Evolutionary conservation across 805 yeast genomes (phyloP).

Genomic region (Nakazawaea wyomingensis): DNA sequence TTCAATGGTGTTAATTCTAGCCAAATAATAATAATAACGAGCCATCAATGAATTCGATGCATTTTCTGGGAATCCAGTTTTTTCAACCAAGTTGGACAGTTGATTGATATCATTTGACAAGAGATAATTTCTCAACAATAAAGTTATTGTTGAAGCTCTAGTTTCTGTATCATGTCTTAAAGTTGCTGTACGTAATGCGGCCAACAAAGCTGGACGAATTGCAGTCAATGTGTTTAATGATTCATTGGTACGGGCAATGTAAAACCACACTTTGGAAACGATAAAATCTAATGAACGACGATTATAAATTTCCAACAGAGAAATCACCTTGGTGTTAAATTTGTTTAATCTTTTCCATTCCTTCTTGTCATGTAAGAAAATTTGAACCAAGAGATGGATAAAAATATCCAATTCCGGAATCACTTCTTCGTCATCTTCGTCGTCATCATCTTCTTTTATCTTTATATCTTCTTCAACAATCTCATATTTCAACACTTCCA

Average conservation of each 20-base stretch:
- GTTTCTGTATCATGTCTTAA: conserved; percentile 91
- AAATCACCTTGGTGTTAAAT: conserved; percentile 49
- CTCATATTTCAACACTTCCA: conserved; percentile 24
- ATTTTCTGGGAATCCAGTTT: conserved; percentile 79
- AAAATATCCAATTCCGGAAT: conserved; percentile 80
- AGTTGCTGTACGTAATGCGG: conserved; percentile 80
- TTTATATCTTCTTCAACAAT: too few species aligned
- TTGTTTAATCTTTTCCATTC: conserved; percentile 43
- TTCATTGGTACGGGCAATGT: conserved; percentile 75
- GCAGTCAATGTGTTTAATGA: conserved; percentile 44
- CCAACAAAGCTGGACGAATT: conserved; percentile 66
- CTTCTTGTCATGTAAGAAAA: conserved; percentile 63
- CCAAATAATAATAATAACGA: conserved; percentile 84
- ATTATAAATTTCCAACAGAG: conserved; percentile 59
- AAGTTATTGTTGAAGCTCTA: conserved; percentile 80
- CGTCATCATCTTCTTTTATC: too few species aligned
- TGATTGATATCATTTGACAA: conserved; percentile 75
- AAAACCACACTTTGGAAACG: conserved; percentile 91
- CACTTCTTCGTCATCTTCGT: conserved; percentile 33
- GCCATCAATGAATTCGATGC: conserved; percentile 88
- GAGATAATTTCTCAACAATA: conserved; percentile 76
- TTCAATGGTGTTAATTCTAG: conserved; percentile 88
- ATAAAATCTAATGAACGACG: conserved; percentile 81
- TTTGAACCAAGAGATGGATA: conserved; percentile 72
- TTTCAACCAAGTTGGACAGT: conserved; percentile 85